These are phyloP conservation scores for Tinospora cordifolia DNA, from an alignment of 164 flowering plant species.

Conservation along the genomic window DNA sequence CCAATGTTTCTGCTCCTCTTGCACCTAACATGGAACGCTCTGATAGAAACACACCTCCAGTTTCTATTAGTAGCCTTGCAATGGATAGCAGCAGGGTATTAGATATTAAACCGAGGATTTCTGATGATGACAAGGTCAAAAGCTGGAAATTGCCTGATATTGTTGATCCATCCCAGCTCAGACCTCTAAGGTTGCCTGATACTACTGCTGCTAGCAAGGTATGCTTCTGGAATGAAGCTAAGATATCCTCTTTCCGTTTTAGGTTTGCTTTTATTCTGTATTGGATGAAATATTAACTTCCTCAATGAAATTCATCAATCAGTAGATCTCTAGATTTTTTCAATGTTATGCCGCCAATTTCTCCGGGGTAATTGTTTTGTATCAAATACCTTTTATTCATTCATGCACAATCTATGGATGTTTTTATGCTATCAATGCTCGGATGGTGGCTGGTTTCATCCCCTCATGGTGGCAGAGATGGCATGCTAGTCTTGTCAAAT, in stretches of 20 bases:
- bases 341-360: neutral
- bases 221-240: conserved; percentile 9
- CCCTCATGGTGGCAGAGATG: neutral
- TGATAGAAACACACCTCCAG: conserved; percentile 34
- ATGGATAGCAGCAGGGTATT: conserved; percentile 35
- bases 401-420: too few species aligned
- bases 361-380: neutral
- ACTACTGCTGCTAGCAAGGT: conserved; percentile 37
- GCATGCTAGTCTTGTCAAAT: neutral
- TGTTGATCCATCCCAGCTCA: conserved; percentile 36
- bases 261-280: too few species aligned
- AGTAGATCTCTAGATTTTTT: too few species aligned
- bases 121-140: conserved; percentile 38
- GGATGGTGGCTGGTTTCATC: neutral
- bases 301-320: too few species aligned
- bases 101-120: conserved; percentile 46
- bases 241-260: neutral
- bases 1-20: conserved; percentile 27
- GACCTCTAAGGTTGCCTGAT: conserved; percentile 41
- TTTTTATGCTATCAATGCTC: neutral
- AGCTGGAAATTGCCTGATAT: conserved; percentile 45
- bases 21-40: conserved; percentile 30
- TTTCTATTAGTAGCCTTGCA: conserved; percentile 34
- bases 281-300: too few species aligned
- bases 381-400: neutral